Evolutionary conservation across 768 basidiomycete genomes (phyloP).

Genomic region (Suillus placidus): DNA sequence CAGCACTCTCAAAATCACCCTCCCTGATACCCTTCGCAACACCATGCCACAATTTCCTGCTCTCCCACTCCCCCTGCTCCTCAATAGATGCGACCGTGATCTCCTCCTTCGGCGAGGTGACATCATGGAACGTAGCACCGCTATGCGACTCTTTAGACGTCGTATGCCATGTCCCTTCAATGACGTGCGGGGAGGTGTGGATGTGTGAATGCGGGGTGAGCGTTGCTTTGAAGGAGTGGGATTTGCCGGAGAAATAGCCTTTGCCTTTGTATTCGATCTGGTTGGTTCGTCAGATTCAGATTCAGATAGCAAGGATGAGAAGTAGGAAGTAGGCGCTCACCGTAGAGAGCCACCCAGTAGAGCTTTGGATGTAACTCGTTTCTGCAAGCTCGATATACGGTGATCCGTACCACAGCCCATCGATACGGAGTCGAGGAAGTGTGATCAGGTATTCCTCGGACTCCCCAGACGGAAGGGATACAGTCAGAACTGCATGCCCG

Average conservation of each 20-base stretch:
- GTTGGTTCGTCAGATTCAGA: conserved; percentile 42
- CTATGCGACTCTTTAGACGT: conserved; percentile 53
- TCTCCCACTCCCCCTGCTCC: conserved; percentile 83
- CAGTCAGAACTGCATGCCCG: conserved; percentile 85
- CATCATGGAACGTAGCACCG: conserved; percentile 73
- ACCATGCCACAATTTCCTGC: conserved; percentile 77
- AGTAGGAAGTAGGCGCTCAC: conserved; percentile 34
- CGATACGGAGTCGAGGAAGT: conserved; percentile 88
- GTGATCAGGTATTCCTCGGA: conserved; percentile 86
- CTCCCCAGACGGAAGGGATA: conserved; percentile 57
- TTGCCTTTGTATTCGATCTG: conserved; percentile 94
- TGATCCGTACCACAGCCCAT: conserved; percentile 89
- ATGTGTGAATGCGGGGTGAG: conserved; percentile 57
- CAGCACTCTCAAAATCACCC: conserved; percentile 91
- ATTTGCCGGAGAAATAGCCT: conserved; percentile 92
- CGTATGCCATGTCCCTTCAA: conserved; percentile 85
- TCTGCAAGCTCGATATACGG: conserved; percentile 93
- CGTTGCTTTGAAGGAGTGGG: conserved; percentile 89
- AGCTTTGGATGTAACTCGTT: conserved; percentile 72
- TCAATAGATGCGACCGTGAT: conserved; percentile 61
- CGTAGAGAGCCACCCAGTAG: conserved; percentile 59
- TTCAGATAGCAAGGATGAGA: conserved; percentile 15
- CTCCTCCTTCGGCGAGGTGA: conserved; percentile 72
- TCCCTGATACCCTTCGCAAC: conserved; percentile 91
- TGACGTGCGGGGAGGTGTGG: conserved; percentile 49